Percentiles rank a stretch among this genome's conserved stretches.
These are phyloP conservation scores for Parasitella parasitica DNA, from an alignment of 371 early-diverging fungal species.

Conservation along the genomic window DNA sequence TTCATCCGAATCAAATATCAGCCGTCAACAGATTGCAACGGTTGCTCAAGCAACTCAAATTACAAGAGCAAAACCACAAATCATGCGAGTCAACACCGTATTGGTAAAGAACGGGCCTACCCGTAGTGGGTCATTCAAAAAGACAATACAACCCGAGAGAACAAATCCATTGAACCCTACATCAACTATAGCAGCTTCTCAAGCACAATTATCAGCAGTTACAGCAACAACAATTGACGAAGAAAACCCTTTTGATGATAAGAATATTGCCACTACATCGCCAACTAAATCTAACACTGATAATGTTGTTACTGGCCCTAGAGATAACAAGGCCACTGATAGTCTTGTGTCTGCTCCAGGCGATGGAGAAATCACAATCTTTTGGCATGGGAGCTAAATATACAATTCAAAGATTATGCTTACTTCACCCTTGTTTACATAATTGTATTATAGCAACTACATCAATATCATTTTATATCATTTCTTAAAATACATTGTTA, in stretches of 20 bases:
- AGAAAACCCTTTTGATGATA: slow-evolving; percentile 31
- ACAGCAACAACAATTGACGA: neutral
- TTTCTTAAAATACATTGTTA: too few relatives aligned
- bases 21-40: slow-evolving; percentile 12
- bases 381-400: slow-evolving; percentile 41
- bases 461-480: too few relatives aligned
- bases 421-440: neutral
- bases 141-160: slow-evolving; percentile 7
- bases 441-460: neutral
- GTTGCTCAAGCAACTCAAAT: slow-evolving; percentile 43
- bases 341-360: slow-evolving; percentile 40
- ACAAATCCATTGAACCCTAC: neutral
- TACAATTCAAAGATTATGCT: neutral
- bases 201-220: neutral
- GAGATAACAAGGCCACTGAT: slow-evolving; percentile 20
- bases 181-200: neutral
- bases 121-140: slow-evolving; percentile 34
- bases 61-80: slow-evolving; percentile 42
- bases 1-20: slow-evolving; percentile 28
- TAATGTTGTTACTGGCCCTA: neutral
- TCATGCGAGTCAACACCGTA: slow-evolving; percentile 50
- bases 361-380: slow-evolving; percentile 54
- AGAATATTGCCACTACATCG: slow-evolving; percentile 10
- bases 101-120: slow-evolving; percentile 20
- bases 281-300: neutral